These are phyloP conservation scores for Talaromyces nanjingensis DNA, from an alignment of 495 filamentous ascomycete species.

Conservation along the genomic window DNA sequence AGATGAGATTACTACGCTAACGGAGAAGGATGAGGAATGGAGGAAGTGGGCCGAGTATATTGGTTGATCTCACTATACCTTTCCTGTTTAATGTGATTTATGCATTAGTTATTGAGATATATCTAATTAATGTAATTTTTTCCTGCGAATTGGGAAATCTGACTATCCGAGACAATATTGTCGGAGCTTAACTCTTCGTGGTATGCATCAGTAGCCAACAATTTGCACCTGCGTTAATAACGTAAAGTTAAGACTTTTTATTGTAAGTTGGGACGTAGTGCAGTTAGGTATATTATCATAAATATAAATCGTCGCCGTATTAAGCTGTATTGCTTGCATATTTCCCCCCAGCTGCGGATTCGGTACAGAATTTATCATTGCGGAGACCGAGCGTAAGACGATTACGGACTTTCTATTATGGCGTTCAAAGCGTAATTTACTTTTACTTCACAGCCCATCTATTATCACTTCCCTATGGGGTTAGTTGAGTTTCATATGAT, in stretches of 20 bases:
- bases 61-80: slow-evolving; percentile 12
- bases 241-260: too few relatives aligned
- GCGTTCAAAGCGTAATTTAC: neutral
- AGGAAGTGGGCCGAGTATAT: slow-evolving; percentile 21
- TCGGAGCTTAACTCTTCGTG: neutral
- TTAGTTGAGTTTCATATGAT: neutral
- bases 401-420: neutral
- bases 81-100: neutral
- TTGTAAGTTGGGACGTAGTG: too few relatives aligned
- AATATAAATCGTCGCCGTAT: too few relatives aligned
- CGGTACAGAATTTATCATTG: too few relatives aligned
- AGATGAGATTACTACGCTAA: slow-evolving; percentile 31
- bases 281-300: too few relatives aligned
- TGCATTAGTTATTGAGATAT: neutral
- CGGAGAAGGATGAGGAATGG: slow-evolving; percentile 26
- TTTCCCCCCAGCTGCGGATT: too few relatives aligned
- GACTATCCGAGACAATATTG: neutral
- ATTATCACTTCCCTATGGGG: neutral
- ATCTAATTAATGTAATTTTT: neutral
- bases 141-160: neutral
- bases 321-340: too few relatives aligned
- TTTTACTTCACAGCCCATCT: neutral
- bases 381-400: too few relatives aligned
- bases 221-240: too few relatives aligned
- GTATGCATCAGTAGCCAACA: too few relatives aligned